Base-by-base conservation (phyloP, 768 basidiomycete genomes). In the Leccinum subgranulosum region DNA sequence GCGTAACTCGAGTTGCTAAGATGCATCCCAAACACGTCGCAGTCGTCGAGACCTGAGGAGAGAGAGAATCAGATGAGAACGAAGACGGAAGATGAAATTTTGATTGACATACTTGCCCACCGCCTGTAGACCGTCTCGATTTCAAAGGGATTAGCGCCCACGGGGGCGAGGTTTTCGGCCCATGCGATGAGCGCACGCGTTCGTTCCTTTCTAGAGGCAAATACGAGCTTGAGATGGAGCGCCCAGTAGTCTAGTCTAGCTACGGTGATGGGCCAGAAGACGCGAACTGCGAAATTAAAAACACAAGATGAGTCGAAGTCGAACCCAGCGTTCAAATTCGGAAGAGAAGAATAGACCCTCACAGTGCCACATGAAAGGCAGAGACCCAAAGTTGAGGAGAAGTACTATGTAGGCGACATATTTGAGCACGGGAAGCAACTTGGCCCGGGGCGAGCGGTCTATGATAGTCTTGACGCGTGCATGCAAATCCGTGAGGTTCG, bases 1-100 rank as follows among this genome's bases (percentile, higher is more conserved):
- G 87, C 81, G 60, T 92, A 93, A 53, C 83, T 86, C 0, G 90
- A 90, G 66, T 93, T 93, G 68, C 88, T 90, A 57, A 92, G 76
- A 65, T 93, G 90, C 68, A 66, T 88, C 84, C 64, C 85, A 85
- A 70, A 71, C 50, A 60, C 21, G 52, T 93, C 91, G 45, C 80
- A 79, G 46, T 92, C 90, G 60, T 92, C 89, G 7, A 85, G 62
- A 55, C 78, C 87, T 88, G 54, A n/a, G 51, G 14, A 46, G 33
- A 51, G 19, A 1, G n/a, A 31, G 31, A 8, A 36, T 41, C 14
- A 4, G 36, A 39, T 23, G 23, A 41, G 57, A 8, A 36, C 34
- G 45, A 10, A 46, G 29, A 28, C 17, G 17, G 1, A 33, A 21
- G 11, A 43, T 43, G 15, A 12, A 6, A 12, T 15, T 15, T 10